phyloP scores from a whole-genome alignment of 768 basidiomycete species.

The Fistulinella prunicolor region DNA sequence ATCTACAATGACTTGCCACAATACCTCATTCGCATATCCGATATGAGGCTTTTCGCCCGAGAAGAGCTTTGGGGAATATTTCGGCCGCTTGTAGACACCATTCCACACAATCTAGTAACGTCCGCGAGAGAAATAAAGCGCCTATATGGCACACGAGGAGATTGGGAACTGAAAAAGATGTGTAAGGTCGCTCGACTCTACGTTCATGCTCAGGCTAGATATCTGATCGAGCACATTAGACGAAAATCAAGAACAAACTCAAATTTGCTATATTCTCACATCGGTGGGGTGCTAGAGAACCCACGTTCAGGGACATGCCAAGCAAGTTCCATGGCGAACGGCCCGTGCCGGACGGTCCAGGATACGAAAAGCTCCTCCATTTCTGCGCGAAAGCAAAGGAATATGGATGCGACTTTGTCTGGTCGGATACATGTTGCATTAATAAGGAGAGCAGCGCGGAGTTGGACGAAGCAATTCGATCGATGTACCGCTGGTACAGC shows the following conservation, averaged over 20 bases:
- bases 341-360: not conserved
- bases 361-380: slow-evolving; percentile 10
- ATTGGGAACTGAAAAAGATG: not conserved
- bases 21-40: slow-evolving; percentile 12
- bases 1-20: slow-evolving; percentile 14
- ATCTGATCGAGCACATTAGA: slow-evolving; percentile 5
- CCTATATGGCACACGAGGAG: not conserved
- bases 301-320: slow-evolving; percentile 10
- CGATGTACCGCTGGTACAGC: slow-evolving; percentile 14
- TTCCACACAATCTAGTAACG: too few species aligned
- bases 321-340: slow-evolving; percentile 1
- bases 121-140: too few species aligned
- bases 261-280: slow-evolving; percentile 20
- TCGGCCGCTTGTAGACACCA: not conserved
- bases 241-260: too few species aligned
- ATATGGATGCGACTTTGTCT: slow-evolving; percentile 18
- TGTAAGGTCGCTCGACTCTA: slow-evolving; percentile 3
- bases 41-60: slow-evolving; percentile 11
- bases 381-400: slow-evolving; percentile 16
- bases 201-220: too few species aligned
- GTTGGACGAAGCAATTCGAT: slow-evolving; percentile 10
- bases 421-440: slow-evolving; percentile 23
- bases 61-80: slow-evolving; percentile 7
- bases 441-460: slow-evolving; percentile 14
- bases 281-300: slow-evolving; percentile 17